Base-by-base conservation (phyloP, 163 green algal species). In the Volvox carteri region DNA sequence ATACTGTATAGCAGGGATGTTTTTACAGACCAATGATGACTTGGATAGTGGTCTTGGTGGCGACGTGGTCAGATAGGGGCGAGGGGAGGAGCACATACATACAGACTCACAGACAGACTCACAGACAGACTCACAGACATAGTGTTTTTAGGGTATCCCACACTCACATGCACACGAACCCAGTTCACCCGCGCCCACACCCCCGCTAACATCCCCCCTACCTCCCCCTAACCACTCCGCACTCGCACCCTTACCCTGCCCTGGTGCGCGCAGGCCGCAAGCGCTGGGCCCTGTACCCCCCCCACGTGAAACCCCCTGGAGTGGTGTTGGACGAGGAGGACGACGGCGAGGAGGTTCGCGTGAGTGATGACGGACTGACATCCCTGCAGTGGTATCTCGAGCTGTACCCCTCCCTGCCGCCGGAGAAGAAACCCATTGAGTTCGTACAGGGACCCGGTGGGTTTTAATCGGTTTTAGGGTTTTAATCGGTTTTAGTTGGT, bases 221-320 rank as follows among this genome's bases (percentile, higher is more conserved):
- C n/a, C n/a, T n/a, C n/a, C n/a, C n/a, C n/a, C n/a, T n/a, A n/a
- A n/a, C n/a, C n/a, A n/a, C n/a, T n/a, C n/a, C n/a, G n/a, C n/a
- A n/a, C n/a, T n/a, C n/a, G n/a, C n/a, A n/a, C n/a, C n/a, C n/a
- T n/a, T n/a, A n/a, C n/a, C n/a, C n/a, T n/a, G n/a, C n/a, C n/a
- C n/a, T n/a, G n/a, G n/a, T n/a, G n/a, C n/a, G n/a, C n/a, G 18
- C 76, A 50, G 96, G 96, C 21, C 95, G 94, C 92, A 99, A 99
- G 95, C 95, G 97, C 33, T 99, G 97, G 97, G 96, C 91, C 30
- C 94, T 99, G 46, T 98, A 97, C 85, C 97, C 96, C 4, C 96
- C 96, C 19, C 39, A 86, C 81, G 28, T 83, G n/a, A 16, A 41
- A 1, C 90, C 90, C 0, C 90, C 90, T 4, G 90, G 81, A 25